phyloP scores from a whole-genome alignment of 2,329 filamentous ascomycete species.

The Pleoardoris graminearum region DNA sequence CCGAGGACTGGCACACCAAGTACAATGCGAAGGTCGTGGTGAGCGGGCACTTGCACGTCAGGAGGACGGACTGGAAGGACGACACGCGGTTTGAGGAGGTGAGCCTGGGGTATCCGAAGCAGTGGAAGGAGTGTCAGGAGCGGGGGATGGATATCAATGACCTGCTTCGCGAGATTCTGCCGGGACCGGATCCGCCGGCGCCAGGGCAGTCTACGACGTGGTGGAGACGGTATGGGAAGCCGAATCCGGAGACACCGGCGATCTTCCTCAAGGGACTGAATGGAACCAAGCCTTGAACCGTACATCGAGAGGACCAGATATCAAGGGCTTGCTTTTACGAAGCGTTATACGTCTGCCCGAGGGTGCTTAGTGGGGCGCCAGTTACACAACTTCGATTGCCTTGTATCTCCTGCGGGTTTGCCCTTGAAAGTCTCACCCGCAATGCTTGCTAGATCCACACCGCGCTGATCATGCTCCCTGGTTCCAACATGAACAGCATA shows the following conservation, averaged over 20 bases:
- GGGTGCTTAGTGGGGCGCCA: too few species aligned
- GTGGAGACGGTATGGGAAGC: constrained; percentile 36
- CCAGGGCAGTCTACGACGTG: constrained; percentile 23
- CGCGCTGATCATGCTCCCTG: too few species aligned
- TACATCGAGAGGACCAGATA: background rate
- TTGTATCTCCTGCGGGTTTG: too few species aligned
- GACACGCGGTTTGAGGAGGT: constrained; percentile 53
- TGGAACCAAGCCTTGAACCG: background rate
- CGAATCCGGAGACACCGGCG: background rate
- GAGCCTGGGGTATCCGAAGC: constrained; percentile 52
- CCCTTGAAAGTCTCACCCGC: too few species aligned
- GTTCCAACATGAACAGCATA: too few species aligned
- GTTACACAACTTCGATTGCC: too few species aligned
- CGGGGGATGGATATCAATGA: constrained; percentile 51
- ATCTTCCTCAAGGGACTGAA: constrained; percentile 2
- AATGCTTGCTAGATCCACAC: too few species aligned
- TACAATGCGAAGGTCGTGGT: constrained; percentile 54
- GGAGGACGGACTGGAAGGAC: constrained; percentile 53
- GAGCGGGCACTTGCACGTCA: constrained; percentile 52
- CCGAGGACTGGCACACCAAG: constrained; percentile 51
- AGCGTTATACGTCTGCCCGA: too few species aligned
- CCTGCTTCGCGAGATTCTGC: constrained; percentile 51
- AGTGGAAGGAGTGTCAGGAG: constrained; percentile 51
- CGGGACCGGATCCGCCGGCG: constrained; percentile 44
- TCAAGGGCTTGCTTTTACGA: too few species aligned